These are phyloP conservation scores for Penicillium canariense DNA, from an alignment of 495 filamentous ascomycete genomes.

Conservation along the genomic window DNA sequence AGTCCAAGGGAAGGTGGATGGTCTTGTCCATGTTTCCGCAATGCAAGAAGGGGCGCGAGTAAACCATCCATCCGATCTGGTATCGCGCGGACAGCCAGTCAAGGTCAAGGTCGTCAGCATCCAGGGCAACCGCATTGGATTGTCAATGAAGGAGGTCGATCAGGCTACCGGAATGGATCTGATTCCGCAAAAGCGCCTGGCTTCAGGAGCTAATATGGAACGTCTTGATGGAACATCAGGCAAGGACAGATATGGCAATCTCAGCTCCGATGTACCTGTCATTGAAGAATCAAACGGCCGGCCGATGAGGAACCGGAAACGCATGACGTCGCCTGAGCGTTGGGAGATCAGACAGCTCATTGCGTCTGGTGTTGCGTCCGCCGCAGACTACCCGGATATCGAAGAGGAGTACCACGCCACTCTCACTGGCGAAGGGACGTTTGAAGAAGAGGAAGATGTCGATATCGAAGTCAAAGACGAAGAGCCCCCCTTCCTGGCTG, in stretches of 20 bases:
- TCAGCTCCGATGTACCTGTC: constrained; percentile 59
- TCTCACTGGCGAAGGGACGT: constrained; percentile 77
- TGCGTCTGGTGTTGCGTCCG: constrained; percentile 87
- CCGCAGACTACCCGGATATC: constrained; percentile 88
- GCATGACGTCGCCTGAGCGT: constrained; percentile 91
- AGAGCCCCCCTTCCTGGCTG: constrained; percentile 92
- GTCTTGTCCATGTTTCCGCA: constrained; percentile 94
- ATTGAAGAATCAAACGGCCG: constrained; percentile 61
- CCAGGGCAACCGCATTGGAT: constrained; percentile 71
- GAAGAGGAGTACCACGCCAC: constrained; percentile 93
- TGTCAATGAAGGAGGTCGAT: constrained; percentile 98
- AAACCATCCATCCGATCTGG: constrained; percentile 86
- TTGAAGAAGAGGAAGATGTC: constrained; percentile 94
- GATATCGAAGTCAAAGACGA: constrained; percentile 97
- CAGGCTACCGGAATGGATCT: constrained; percentile 85
- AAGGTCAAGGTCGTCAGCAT: constrained; percentile 93
- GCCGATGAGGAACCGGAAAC: constrained; percentile 66
- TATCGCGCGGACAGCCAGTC: constrained; percentile 76
- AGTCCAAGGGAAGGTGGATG: constrained; percentile 84
- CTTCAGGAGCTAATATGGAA: constrained; percentile 91
- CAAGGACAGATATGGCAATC: constrained; percentile 56
- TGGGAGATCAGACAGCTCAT: constrained; percentile 98
- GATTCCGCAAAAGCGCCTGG: constrained; percentile 74
- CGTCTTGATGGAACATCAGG: constrained; percentile 58
- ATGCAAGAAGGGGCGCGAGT: constrained; percentile 84